Conservation (phyloP, 768 basidiomycete genomes). For the Suillus ampliporus region DNA sequence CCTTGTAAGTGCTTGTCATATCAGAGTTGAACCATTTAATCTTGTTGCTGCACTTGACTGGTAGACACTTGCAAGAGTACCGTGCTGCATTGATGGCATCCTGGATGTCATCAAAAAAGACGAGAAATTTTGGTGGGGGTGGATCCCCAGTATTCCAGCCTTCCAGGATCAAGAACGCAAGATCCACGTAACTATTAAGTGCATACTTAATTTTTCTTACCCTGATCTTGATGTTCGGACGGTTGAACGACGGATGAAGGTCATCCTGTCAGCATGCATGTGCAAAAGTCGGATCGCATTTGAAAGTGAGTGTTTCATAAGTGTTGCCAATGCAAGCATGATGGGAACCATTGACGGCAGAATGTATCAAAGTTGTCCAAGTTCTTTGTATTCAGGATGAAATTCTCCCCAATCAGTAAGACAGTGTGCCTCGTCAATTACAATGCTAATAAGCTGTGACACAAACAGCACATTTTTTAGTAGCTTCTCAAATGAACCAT, state of each 20-base stretch:
- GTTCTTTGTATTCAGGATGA: conserved; percentile 19
- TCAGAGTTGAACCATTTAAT: conserved; percentile 30
- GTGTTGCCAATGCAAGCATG: conserved; percentile 24
- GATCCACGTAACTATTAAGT: conserved; percentile 18
- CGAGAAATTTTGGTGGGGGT: conserved; percentile 26
- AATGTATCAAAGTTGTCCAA: conserved; percentile 18
- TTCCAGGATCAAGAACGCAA: conserved; percentile 22
- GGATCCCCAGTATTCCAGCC: conserved; percentile 16
- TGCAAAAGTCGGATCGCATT: conserved; percentile 10
- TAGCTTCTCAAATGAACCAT: conserved; percentile 16
- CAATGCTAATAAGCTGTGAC: conserved; percentile 17
- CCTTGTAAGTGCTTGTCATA: conserved; percentile 25
- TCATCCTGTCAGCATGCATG: not conserved
- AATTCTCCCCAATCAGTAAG: conserved; percentile 20
- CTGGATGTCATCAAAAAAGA: conserved; percentile 35
- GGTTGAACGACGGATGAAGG: conserved; percentile 4
- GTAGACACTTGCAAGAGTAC: conserved; percentile 17
- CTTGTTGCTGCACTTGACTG: conserved; percentile 17
- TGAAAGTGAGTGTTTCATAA: conserved; percentile 12
- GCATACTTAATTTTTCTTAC: conserved; percentile 22
- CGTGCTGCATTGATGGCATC: conserved; percentile 21
- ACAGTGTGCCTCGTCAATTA: conserved; percentile 31
- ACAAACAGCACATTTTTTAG: conserved; percentile 19
- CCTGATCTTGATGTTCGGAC: conserved; percentile 24
- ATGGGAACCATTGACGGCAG: conserved; percentile 19